Conservation (phyloP, 306 rosid species). For the Rosa rugosa region DNA sequence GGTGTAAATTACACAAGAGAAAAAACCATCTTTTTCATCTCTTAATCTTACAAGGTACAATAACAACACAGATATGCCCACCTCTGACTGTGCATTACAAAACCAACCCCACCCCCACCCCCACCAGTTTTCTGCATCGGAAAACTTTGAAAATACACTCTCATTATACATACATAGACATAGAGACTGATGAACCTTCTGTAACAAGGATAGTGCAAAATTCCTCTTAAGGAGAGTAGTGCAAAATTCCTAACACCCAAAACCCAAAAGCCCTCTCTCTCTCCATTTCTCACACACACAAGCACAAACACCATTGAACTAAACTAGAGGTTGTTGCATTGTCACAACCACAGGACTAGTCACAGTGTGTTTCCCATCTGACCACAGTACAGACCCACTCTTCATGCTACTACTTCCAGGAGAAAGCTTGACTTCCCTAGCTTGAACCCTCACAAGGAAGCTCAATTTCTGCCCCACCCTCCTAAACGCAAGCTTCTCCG, state of each 20-base stretch:
- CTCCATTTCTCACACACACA: neutral
- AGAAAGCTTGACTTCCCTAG: slow-evolving; percentile 61
- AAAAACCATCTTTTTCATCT: slow-evolving; percentile 33
- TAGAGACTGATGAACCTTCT: slow-evolving; percentile 26
- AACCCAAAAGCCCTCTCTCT: slow-evolving; percentile 23
- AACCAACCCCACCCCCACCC: slow-evolving; percentile 32
- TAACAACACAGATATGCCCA: slow-evolving; percentile 14
- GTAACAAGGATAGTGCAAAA: slow-evolving; percentile 32
- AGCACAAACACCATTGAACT: slow-evolving; percentile 30
- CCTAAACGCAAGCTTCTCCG: slow-evolving; percentile 60
- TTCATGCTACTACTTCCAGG: slow-evolving; percentile 62
- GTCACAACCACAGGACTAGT: slow-evolving; percentile 86
- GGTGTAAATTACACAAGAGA: neutral
- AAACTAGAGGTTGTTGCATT: slow-evolving; percentile 70
- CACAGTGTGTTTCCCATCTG: slow-evolving; percentile 77
- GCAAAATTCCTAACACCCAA: slow-evolving; percentile 38
- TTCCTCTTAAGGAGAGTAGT: slow-evolving; percentile 21
- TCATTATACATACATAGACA: slow-evolving; percentile 36
- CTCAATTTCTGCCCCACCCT: slow-evolving; percentile 76
- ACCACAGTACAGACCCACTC: slow-evolving; percentile 75
- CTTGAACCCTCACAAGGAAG: slow-evolving; percentile 80
- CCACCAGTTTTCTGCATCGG: slow-evolving; percentile 51
- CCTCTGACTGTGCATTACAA: slow-evolving; percentile 33
- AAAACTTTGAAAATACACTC: slow-evolving; percentile 33
- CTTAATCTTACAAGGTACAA: slow-evolving; percentile 46